Conservation (phyloP, 768 basidiomycete genomes). For the Clathrus columnatus region DNA sequence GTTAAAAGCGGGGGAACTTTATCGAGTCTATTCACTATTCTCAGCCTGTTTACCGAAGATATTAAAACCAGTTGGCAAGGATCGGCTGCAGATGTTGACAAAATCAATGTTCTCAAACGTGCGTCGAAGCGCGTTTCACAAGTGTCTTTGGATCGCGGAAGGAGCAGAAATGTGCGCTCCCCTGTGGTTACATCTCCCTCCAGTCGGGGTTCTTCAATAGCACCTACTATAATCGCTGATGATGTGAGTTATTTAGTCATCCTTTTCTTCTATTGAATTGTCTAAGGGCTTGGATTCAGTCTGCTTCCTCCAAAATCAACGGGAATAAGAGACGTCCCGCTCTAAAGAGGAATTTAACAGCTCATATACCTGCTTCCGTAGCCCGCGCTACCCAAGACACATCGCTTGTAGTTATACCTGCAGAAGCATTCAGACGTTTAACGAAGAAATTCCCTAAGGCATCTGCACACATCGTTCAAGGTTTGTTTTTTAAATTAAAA, state of each 20-base stretch:
- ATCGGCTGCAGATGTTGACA: conserved; percentile 7
- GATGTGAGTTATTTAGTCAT: conserved; percentile 16
- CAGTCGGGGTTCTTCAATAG: conserved; percentile 54
- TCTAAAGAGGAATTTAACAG: conserved; percentile 1
- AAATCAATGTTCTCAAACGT: background rate
- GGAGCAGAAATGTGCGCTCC: background rate
- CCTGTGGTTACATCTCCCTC: conserved; percentile 32
- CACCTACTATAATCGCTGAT: conserved; percentile 56
- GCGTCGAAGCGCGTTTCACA: conserved; percentile 41
- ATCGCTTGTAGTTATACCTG: conserved; percentile 97
- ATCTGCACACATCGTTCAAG: conserved; percentile 92
- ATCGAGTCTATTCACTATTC: conserved; percentile 92
- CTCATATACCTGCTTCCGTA: conserved; percentile 52
- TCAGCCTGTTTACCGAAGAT: conserved; percentile 93
- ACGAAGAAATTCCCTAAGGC: conserved; percentile 98
- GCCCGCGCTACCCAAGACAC: conserved; percentile 93
- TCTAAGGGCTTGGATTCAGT: background rate
- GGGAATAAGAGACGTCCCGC: conserved; percentile 14
- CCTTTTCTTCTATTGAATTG: conserved; percentile 6
- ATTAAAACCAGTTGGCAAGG: conserved; percentile 90
- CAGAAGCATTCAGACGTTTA: conserved; percentile 88
- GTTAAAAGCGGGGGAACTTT: conserved; percentile 93
- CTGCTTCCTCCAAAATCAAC: conserved; percentile 1
- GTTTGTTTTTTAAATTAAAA: conserved; percentile 27
- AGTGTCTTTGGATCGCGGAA: conserved; percentile 42